Base-by-base conservation (phyloP, 179 eudicot genomes). In the Silene coronaria region DNA sequence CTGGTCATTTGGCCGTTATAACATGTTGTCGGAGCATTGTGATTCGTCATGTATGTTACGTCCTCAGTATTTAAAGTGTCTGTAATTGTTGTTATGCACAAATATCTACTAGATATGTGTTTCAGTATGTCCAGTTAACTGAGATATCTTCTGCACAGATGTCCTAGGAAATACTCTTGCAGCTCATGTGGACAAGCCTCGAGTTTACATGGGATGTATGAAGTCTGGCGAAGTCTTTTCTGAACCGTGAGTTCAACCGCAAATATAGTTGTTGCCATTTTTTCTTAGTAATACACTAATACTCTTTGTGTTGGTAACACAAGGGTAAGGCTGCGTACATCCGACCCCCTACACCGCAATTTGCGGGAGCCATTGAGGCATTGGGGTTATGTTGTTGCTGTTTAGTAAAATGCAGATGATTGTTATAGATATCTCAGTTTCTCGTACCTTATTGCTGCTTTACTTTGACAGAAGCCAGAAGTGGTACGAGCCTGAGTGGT, bases 401-500 rank as follows among this genome's bases (percentile, higher is more conserved):
- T 12, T 36, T 74, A 34, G 3, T 32, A 72, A 8, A 34, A 0
- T 17, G 16, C 26, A 10, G 30, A 19, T 36, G 30, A 36, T 36
- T 11, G 42, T 3, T 34, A 13, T 51, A 7, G 64, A 53, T 55
- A 28, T 71, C 21, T 32, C 63, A 53, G 45, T 55, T 48, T 30
- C 58, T 21, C 36, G 19, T 24, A 51, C 28, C 59, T 76, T 48
- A 59, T 61, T 8, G 19, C 42, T 36, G 9, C 78, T 10, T 55
- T 79, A n/a, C 14, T 42, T 81, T 83, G 62, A 82, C 48, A 93
- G 97, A 86, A 70, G 73, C 53, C 84, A 91, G 76, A 88, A 84
- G 84, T 91, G 98, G 98, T 90, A 91, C 81, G 98, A 93, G 82
- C 97, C 97, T 46, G 98, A 93, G 62, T 93, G 98, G 98, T 93